These are phyloP conservation scores for Nicotiana otophora DNA, from an alignment of 257 asterid genomes.

Conservation along the genomic window DNA sequence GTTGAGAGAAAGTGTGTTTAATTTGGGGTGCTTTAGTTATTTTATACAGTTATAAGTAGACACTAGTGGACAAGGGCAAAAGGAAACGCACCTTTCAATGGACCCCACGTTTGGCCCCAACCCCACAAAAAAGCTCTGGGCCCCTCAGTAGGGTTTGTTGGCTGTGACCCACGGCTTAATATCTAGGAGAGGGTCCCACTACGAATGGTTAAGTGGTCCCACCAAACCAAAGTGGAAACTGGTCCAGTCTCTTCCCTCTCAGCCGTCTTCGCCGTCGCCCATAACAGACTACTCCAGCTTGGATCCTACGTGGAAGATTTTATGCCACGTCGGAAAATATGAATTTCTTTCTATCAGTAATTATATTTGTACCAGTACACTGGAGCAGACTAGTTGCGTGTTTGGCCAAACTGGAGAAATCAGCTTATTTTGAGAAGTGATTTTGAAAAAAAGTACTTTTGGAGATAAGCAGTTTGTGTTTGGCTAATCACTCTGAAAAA, in stretches of 20 bases:
- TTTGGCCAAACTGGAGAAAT: too few relatives aligned
- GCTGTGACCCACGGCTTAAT: background rate
- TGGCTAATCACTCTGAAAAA: too few relatives aligned
- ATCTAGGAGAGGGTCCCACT: background rate
- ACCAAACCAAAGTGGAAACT: background rate
- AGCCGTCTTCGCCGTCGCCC: background rate
- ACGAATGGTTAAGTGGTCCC: background rate
- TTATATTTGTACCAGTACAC: background rate
- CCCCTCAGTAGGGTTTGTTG: background rate
- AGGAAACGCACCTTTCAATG: background rate
- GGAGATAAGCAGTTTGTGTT: too few relatives aligned
- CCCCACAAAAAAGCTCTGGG: background rate
- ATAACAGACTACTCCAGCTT: background rate
- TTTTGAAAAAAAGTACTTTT: too few relatives aligned
- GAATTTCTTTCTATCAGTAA: background rate
- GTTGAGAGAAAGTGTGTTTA: background rate
- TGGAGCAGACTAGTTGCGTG: background rate
- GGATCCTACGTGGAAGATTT: background rate
- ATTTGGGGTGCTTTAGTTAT: background rate
- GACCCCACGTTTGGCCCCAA: background rate
- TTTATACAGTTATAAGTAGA: conserved; percentile 3
- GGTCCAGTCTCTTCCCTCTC: background rate
- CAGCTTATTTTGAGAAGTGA: too few relatives aligned
- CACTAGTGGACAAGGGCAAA: background rate
- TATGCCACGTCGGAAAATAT: background rate